phyloP scores from a whole-genome alignment of 2,329 filamentous ascomycete species.

The Ramichloridium luteum region DNA sequence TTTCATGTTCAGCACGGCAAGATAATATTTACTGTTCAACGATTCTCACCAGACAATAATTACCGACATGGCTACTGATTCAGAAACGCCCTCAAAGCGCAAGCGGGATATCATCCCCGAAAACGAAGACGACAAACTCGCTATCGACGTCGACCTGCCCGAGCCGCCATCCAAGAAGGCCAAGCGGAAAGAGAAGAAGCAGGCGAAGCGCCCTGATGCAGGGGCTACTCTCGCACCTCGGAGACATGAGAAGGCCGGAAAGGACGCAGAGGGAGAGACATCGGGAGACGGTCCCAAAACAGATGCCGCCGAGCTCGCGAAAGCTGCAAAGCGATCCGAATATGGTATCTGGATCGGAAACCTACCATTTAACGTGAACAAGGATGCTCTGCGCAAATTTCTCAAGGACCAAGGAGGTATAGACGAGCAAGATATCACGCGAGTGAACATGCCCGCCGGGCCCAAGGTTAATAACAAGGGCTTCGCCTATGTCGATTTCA shows the following conservation, averaged over 20 bases:
- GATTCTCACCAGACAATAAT: too few species aligned
- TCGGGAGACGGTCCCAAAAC: slow-evolving; percentile 7
- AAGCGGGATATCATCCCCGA: slow-evolving; percentile 44
- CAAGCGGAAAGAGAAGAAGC: slow-evolving; percentile 79
- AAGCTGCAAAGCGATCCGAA: slow-evolving; percentile 48
- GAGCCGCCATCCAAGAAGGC: slow-evolving; percentile 94
- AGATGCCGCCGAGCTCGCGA: slow-evolving; percentile 16
- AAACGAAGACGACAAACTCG: slow-evolving; percentile 51
- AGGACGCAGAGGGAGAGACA: slow-evolving; percentile 6
- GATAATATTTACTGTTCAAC: too few species aligned
- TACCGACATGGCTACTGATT: not conserved
- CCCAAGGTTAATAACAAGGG: slow-evolving; percentile 65
- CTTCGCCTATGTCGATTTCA: slow-evolving; percentile 93
- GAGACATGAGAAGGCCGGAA: slow-evolving; percentile 15
- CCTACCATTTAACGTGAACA: slow-evolving; percentile 69
- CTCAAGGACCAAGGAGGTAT: slow-evolving; percentile 55
- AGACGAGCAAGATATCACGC: slow-evolving; percentile 58
- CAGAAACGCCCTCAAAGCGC: slow-evolving; percentile 42
- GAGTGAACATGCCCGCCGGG: slow-evolving; percentile 64
- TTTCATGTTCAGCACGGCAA: too few species aligned
- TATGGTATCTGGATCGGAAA: slow-evolving; percentile 96
- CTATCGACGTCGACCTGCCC: slow-evolving; percentile 79
- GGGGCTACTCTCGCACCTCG: slow-evolving; percentile 18
- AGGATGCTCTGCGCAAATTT: slow-evolving; percentile 64
- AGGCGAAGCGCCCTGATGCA: slow-evolving; percentile 33